Base-by-base conservation (phyloP, 2,329 filamentous ascomycete species). In the Fusarium agapanthi region DNA sequence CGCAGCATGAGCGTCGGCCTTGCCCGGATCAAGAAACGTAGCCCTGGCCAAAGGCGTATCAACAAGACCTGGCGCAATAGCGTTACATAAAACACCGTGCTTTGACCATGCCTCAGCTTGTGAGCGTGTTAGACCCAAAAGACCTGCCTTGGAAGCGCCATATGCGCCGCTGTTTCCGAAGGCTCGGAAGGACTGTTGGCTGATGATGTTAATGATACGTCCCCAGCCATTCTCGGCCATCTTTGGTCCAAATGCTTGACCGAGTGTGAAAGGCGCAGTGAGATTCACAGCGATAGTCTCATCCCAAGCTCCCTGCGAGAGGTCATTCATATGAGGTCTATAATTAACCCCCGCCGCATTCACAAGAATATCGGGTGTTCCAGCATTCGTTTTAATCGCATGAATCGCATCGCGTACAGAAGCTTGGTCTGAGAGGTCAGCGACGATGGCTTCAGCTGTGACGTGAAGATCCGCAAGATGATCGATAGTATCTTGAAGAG, bases 61-160 rank as follows among this genome's bases (percentile, higher is more conserved):
- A 4, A 81, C 80, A 0, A 81, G 45, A 0, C 79, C 80, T 0
- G 80, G 80, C 1, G 79, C 80, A 15, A 82, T 57, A 0, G 80
- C 79, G 32, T 81, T 82, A 37, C 80, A 81, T 1, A 81, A 34
- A 9, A 81, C 80, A 10, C 80, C 80, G 1, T 71, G 68, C 0
- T 59, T 67, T n/a, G 79, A 81, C 80, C 80, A 81, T 1, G 79
- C 80, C 44, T 81, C 80, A 1, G 80, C 79, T 51, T 82, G 80
- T 1, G 79, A 80, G 2, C 80, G 72, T 6, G 80, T 82, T 10
- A 81, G 53, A 0, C 78, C 76, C 0, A 80, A 62, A 9, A 81
- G 72, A 1, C 79, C 80, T 4, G 77, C 80, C 30, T 80, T 81
- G 1, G 78, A 79, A 1, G 74, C 80, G 9, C 80, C 79, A 14